phyloP scores from a whole-genome alignment of 345 rosid genomes.

The Gossypium stocksii region DNA sequence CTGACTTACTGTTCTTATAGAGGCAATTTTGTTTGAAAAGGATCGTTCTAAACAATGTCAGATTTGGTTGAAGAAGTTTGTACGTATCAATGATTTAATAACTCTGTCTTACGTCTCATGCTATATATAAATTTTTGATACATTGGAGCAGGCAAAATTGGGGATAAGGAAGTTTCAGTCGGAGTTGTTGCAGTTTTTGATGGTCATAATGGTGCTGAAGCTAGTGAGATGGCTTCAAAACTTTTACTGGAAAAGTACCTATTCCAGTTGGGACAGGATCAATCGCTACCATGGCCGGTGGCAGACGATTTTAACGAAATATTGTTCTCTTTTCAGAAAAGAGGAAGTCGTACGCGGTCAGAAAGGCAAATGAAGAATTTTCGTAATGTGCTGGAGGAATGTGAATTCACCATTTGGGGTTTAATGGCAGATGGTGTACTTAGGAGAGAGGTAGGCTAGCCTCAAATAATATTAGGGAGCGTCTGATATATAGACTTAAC shows the following conservation, averaged over 20 bases:
- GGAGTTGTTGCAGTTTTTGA: constrained; percentile 83
- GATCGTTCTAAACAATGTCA: not conserved
- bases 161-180: constrained; percentile 60
- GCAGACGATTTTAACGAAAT: no score
- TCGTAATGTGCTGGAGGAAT: no score
- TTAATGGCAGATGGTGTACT: no score
- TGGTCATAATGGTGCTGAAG: constrained; percentile 97
- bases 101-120: not conserved
- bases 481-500: no score
- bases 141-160: constrained; percentile 46
- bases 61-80: not conserved
- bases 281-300: no score
- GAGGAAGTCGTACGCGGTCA: no score
- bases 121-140: constrained; percentile 8
- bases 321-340: no score
- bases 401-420: no score
- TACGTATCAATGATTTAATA: not conserved
- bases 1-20: not conserved
- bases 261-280: no score
- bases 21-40: not conserved
- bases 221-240: constrained; percentile 94
- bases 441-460: no score
- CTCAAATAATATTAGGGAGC: no score
- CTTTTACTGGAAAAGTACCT: constrained; percentile 34
- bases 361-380: no score